phyloP scores from a whole-genome alignment of 1,284 basidiomycete genomes.

The Sanguinoderma infundibulare region DNA sequence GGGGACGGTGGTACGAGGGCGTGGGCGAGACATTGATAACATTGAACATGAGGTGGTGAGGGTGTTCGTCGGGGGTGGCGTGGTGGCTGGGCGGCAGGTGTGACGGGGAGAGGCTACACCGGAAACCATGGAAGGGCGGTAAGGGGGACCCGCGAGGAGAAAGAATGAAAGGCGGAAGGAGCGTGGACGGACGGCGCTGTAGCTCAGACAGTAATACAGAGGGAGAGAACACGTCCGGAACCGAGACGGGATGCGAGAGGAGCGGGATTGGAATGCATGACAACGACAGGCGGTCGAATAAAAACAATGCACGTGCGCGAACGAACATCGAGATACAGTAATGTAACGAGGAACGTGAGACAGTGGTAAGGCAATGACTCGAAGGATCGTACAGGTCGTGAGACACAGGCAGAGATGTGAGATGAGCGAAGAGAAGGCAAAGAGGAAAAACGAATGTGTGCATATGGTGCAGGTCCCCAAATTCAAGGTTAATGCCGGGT shows the following conservation, averaged over 20 bases:
- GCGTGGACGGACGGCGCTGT: conserved; percentile 9
- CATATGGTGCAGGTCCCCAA: conserved; percentile 29
- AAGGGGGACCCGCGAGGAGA: conserved; percentile 6
- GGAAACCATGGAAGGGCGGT: conserved; percentile 1
- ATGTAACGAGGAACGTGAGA: conserved; percentile 23
- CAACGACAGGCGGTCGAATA: conserved; percentile 15
- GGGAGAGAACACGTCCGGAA: conserved; percentile 2
- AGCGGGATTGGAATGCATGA: conserved; percentile 6
- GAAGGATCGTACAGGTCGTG: conserved; percentile 30
- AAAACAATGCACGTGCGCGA: conserved; percentile 22
- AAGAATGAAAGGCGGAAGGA: conserved; percentile 15
- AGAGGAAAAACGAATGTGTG: conserved; percentile 30
- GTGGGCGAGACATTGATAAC: conserved; percentile 8
- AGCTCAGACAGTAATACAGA: conserved; percentile 9
- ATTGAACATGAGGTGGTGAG: not conserved
- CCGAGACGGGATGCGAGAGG: not conserved
- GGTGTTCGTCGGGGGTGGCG: not conserved
- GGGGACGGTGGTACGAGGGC: conserved; percentile 16
- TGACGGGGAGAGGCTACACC: not conserved
- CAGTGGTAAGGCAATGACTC: not conserved
- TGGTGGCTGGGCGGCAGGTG: not conserved
- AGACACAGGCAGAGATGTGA: conserved; percentile 20
- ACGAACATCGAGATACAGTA: conserved; percentile 26
- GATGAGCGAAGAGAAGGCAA: conserved; percentile 16
- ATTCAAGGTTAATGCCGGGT: conserved; percentile 32